Evolutionary conservation across 345 rosid species (phyloP), one percentile per base, ranked within the genome.

Genomic region (Eucalyptus fibrosa): DNA sequence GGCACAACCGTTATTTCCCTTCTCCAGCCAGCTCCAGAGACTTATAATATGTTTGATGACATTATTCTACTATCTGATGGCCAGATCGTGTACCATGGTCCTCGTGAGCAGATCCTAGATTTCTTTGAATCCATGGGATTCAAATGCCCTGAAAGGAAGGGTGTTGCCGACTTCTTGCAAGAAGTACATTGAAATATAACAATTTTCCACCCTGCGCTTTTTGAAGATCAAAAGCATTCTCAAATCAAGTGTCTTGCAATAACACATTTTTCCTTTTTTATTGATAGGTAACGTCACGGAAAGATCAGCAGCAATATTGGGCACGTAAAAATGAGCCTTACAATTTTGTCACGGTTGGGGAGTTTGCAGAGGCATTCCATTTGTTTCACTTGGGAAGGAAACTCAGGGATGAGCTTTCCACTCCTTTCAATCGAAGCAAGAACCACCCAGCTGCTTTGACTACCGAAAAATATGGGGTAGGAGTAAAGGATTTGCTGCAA

Each of bases 11-110:
- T 94, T 72, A 92, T 96, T 62, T 96, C 99, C 69, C 99, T 96
- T 82, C 98, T 96, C 42, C 97, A 96, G 91, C 99, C 98, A n/a
- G 96, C 98, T 51, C 97, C 97, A 0, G 99, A 96, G 90, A 96
- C 98, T 49, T 97, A 94, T 10, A 90, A 95, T 90, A 94, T 96
- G 45, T 96, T 96, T 30, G 97, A 96, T 90, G 97, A 96, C 88
- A 89, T 96, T 77, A 92, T 96, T 49, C 95, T 96, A 80, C 89
- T 96, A 65, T 94, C 97, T 6, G 96, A 96, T 90, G 94, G 97
- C 40, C 95, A 92, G 87, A 94, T 96, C 23, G 92, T 95, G 60
- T 96, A 95, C 92, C 98, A 96, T 30, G 98, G 97, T 60, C 96
- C 96, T 14, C 92, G 96, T 4, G 96, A 95, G 87, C 51, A 92